Evolutionary conservation across 1,284 basidiomycete genomes (phyloP), one percentile per base, ranked within the genome.

Genomic region (Apiotrichum porosum): DNA sequence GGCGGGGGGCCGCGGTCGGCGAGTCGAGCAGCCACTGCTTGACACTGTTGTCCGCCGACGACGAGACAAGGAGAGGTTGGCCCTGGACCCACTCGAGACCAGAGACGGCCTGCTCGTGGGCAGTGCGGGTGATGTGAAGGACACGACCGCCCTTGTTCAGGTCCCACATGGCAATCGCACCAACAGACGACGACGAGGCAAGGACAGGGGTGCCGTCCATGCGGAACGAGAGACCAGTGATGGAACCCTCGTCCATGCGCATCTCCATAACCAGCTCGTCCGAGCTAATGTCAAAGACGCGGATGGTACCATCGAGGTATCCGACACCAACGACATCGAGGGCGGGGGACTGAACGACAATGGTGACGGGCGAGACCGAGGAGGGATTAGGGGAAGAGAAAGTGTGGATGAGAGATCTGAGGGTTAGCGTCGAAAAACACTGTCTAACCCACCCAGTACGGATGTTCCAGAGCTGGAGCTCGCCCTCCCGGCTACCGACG

Each of bases 1-100:
- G 75, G 35, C 90, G 80, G 3, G 94, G 92, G 12, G 88, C 78
- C 1, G 86, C 78, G 0, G 86, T 86, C 0, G 89, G 88, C 0
- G 90, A 86, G 67, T 98, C 95, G 61, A 97, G 95, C 38, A 95
- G 75, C 94, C 95, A 98, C 88, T 98, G 92, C 90, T 94, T 94
- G 51, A 97, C 81, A 62, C 88, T 89, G 65, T 97, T 97, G 69
- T 97, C 92, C 56, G 85, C 86, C 18, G 89, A 87, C 0, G 87
- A 88, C 38, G 83, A 89, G 51, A 95, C 79, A 42, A 97, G 75
- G 17, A 97, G 75, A 6, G 91, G 88, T 63, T 97, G 92, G 4
- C 90, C 87, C 4, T 88, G 83, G 13, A 95, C 80, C 88, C 90
- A 97, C 64, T 93, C 83, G 9, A 93, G 71, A 1, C 85, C 80